Percentiles rank a stretch among this genome's conserved stretches.
phyloP scores from a whole-genome alignment of 2,329 filamentous ascomycete genomes.

The Fusarium subglutinans region DNA sequence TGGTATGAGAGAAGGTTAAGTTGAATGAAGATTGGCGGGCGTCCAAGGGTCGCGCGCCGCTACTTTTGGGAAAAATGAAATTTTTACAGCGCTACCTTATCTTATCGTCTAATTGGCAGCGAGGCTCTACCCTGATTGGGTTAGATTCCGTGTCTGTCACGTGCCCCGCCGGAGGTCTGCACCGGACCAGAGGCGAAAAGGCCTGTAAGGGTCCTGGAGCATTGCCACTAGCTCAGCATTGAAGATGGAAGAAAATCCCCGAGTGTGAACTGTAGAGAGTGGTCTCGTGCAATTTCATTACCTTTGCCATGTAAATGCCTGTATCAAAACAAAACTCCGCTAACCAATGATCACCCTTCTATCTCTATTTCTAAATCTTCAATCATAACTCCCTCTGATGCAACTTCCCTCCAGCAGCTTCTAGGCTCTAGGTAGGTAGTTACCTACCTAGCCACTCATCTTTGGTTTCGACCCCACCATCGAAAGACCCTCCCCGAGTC shows the following conservation, averaged over 20 bases:
- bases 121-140: not conserved
- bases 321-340: not conserved
- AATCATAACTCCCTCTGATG: not conserved
- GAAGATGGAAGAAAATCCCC: not conserved
- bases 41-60: conserved; percentile 24
- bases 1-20: conserved; percentile 17
- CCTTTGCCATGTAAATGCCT: not conserved
- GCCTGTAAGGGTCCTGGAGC: not conserved
- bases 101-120: conserved; percentile 13
- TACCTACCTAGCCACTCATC: not conserved
- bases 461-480: conserved; percentile 33
- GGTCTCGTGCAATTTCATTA: not conserved
- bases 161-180: conserved; percentile 1
- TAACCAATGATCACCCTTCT: not conserved
- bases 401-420: not conserved
- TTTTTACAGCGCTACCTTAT: conserved; percentile 23
- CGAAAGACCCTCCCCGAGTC: conserved; percentile 56
- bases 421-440: not conserved
- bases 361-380: conserved; percentile 15
- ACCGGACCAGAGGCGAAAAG: not conserved
- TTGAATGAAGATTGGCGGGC: conserved; percentile 23
- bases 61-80: conserved; percentile 8
- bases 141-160: conserved; percentile 10
- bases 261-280: not conserved
- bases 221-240: not conserved